Base-by-base conservation (phyloP, 768 basidiomycete genomes). In the Boletus huronensis region DNA sequence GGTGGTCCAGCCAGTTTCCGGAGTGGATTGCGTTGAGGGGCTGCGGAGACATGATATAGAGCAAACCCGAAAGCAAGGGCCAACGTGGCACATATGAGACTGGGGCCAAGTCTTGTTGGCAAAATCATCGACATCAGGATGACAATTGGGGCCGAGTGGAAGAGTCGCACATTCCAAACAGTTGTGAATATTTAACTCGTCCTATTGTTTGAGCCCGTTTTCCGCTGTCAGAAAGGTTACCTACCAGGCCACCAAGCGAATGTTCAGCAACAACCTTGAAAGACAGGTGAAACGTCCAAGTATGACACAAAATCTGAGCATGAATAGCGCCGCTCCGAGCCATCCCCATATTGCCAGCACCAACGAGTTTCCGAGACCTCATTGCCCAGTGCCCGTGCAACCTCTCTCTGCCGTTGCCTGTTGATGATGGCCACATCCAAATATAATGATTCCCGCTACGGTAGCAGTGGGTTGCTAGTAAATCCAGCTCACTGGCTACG, bases 1-100 rank as follows among this genome's bases (percentile, higher is more conserved):
- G 82, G 82, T 21, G 88, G 88, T 26, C 89, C 87, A 43, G 82
- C 81, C 32, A 91, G 68, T 23, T 68, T 70, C 35, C 71, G 74
- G 13, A 90, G 72, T 17, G 85, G 79, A 52, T 77, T 76, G 50
- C 54, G 59, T 57, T 57, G 61, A 1, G 70, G 64, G 34, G 52
- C 57, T n/a, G 71, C 52, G 38, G 67, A 59, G 21, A 62, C 58
- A 51, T 66, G 60, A 40, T 69, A 71, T 19, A 68, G 44, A n/a
- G 59, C 52, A 48, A 69, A 65, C 38, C 57, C 36, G 23, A 64
- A 7, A 17, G 52, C 36, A 14, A 66, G 55, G 40, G 54, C 41
- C 9, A 57, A 13, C 19, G 46, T 5, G 17, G 53, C 57, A 44
- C 40, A 61, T 36, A 55, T 2, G 35, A 65, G 21, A 48, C 57